Conservation (phyloP, 257 asterid species). For the Capsicum baccatum region DNA sequence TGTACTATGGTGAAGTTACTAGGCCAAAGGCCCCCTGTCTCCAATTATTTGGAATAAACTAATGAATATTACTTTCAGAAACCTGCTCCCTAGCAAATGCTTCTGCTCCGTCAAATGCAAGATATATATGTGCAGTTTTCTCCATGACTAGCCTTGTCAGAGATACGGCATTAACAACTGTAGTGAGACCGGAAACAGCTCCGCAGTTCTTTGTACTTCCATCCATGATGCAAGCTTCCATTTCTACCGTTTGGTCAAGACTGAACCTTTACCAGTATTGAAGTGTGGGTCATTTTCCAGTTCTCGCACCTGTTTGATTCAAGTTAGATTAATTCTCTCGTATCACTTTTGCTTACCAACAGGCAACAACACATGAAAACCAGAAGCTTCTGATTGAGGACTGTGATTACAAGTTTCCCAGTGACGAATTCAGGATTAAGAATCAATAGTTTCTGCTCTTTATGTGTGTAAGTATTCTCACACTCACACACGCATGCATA, state of each 20-base stretch:
- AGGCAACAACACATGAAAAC: neutral
- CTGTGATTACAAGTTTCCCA: neutral
- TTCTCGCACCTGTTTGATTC: conserved; percentile 65
- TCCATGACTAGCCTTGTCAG: conserved; percentile 95
- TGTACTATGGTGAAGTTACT: neutral
- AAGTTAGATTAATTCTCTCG: neutral
- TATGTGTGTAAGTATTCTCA: no score
- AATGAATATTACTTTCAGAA: conserved; percentile 23
- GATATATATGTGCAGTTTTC: conserved; percentile 90
- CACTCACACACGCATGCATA: no score
- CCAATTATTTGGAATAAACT: neutral
- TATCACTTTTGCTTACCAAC: neutral
- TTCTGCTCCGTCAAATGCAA: conserved; percentile 92
- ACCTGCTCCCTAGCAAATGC: conserved; percentile 90
- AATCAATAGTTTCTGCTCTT: no score
- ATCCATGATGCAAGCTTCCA: conserved; percentile 97
- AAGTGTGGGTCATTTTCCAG: conserved; percentile 74
- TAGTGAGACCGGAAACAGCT: conserved; percentile 84
- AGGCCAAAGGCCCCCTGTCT: neutral
- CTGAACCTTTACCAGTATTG: conserved; percentile 95
- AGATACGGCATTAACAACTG: conserved; percentile 79
- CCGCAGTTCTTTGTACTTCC: conserved; percentile 86
- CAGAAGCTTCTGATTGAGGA: neutral
- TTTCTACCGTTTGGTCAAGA: conserved; percentile 80
- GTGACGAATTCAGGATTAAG: neutral